Evolutionary conservation across 306 rosid species (phyloP).

Genomic region (Boehmeria nivea): DNA sequence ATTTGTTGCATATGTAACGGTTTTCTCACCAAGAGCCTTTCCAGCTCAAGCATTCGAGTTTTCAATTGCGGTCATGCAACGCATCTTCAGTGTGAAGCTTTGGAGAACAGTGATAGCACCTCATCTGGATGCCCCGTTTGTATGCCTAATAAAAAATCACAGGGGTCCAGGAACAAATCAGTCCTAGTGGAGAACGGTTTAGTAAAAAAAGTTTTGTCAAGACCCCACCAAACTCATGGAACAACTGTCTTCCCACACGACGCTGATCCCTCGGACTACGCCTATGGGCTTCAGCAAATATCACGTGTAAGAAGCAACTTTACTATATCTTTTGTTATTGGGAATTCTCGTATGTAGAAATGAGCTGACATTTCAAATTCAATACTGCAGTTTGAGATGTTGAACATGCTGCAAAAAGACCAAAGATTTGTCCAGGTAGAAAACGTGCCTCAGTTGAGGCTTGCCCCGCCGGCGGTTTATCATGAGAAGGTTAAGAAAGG

Average conservation of each 20-base stretch:
- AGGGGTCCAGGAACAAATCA: conserved; percentile 60
- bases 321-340: too few species aligned
- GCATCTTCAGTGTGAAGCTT: conserved; percentile 79
- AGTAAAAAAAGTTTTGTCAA: conserved; percentile 42
- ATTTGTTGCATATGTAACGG: conserved; percentile 70
- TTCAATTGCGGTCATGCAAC: conserved; percentile 92
- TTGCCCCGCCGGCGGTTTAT: conserved; percentile 88
- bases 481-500: conserved; percentile 83
- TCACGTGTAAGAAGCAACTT: conserved; percentile 61
- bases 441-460: conserved; percentile 72
- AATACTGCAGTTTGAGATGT: conserved; percentile 83
- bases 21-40: conserved; percentile 55
- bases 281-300: conserved; percentile 58
- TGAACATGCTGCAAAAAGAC: conserved; percentile 64
- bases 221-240: conserved; percentile 49
- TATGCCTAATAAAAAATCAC: conserved; percentile 61
- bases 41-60: conserved; percentile 63
- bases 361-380: too few species aligned
- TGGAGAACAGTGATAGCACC: conserved; percentile 42
- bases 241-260: conserved; percentile 51
- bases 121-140: conserved; percentile 87
- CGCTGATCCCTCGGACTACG: conserved; percentile 46
- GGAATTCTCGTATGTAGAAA: too few species aligned
- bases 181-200: conserved; percentile 48
- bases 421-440: conserved; percentile 75